Evolutionary conservation across 78 protist genomes (phyloP).

Genomic region (Dictyostelium intermedium): DNA sequence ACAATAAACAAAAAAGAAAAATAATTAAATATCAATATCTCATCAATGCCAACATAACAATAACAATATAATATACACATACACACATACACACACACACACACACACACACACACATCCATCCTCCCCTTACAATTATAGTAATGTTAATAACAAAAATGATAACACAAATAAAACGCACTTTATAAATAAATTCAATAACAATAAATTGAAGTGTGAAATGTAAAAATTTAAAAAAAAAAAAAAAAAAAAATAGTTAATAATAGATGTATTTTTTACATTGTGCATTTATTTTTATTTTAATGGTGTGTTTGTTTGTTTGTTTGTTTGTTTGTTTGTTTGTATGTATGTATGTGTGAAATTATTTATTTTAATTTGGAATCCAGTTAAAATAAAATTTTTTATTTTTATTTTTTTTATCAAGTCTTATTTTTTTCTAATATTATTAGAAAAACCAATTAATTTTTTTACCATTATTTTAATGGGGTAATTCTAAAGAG

Average conservation of each 20-base stretch:
- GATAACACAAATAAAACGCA: not conserved
- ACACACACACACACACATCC: not conserved
- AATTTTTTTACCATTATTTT: not conserved
- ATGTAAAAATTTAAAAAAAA: not conserved
- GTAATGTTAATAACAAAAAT: not conserved
- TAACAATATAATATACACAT: not conserved
- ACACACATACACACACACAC: not conserved
- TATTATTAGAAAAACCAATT: not conserved
- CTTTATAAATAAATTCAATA: not conserved
- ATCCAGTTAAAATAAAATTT: not conserved
- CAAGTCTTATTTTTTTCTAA: not conserved
- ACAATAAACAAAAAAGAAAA: not conserved
- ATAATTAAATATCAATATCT: not conserved
- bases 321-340: not conserved
- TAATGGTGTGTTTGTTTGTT: not conserved
- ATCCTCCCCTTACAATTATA: not conserved
- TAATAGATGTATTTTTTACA: not conserved
- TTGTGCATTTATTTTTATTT: not conserved
- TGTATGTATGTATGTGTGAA: not conserved
- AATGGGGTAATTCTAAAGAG: not conserved
- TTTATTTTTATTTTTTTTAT: not conserved
- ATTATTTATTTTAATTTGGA: not conserved
- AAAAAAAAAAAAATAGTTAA: not conserved
- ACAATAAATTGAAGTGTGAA: not conserved
- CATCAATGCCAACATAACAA: not conserved